A percentile compares a stretch with the other conserved stretches of the same genome.
phyloP scores from a whole-genome alignment of 2,329 filamentous ascomycete species.

The Penicillium hesseltinei region DNA sequence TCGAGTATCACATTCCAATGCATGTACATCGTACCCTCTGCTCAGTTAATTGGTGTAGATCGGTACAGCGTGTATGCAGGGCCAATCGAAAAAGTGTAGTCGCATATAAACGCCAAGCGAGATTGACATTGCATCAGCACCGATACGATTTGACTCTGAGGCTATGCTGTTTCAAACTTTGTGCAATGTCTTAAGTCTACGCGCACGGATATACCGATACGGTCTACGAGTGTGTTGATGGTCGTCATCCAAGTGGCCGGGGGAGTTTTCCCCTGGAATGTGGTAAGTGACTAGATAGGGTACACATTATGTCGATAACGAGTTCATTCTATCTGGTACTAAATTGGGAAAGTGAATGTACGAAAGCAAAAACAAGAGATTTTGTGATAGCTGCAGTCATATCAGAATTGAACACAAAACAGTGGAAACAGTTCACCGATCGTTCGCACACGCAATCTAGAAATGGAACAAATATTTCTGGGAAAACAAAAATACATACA shows the following conservation, averaged over 20 bases:
- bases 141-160: not conserved
- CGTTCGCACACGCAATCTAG: not conserved
- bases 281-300: not conserved
- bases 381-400: not conserved
- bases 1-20: constrained; percentile 26
- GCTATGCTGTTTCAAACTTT: not conserved
- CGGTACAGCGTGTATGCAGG: not conserved
- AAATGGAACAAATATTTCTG: not conserved
- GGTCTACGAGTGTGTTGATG: not conserved
- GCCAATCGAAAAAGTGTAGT: not conserved
- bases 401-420: not conserved
- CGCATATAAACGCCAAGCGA: not conserved
- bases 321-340: not conserved
- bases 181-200: not conserved
- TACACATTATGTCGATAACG: not conserved
- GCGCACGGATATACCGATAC: constrained; percentile 15
- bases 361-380: not conserved
- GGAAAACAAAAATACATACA: not conserved
- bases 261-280: constrained; percentile 11
- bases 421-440: not conserved
- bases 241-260: constrained; percentile 2
- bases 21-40: constrained; percentile 5
- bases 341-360: not conserved
- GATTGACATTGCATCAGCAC: not conserved
- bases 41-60: not conserved